Evolutionary conservation across 768 basidiomycete genomes (phyloP).

Genomic region (Sporobolomyces roseus): DNA sequence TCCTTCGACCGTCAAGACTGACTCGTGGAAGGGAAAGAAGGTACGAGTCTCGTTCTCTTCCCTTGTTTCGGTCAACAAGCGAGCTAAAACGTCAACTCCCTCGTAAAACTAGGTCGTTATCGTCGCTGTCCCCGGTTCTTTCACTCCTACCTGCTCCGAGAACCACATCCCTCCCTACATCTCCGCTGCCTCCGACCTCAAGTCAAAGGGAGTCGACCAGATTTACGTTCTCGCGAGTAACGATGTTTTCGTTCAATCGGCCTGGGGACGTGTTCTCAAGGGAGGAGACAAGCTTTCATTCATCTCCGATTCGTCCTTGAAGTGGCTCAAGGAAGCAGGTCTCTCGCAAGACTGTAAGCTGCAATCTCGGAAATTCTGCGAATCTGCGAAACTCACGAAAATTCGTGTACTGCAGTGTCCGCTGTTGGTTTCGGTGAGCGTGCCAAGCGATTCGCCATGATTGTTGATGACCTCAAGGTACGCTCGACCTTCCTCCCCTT

Average conservation of each 20-base stretch:
- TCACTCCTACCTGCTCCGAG: slow-evolving; percentile 57
- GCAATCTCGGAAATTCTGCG: no score
- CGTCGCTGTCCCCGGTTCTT: slow-evolving; percentile 74
- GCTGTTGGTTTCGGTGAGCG: slow-evolving; percentile 60
- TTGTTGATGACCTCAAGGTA: slow-evolving; percentile 46
- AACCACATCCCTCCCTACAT: slow-evolving; percentile 46
- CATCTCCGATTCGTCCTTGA: slow-evolving; percentile 58
- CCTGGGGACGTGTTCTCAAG: slow-evolving; percentile 44
- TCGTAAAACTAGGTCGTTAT: slow-evolving; percentile 60
- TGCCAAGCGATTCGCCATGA: slow-evolving; percentile 53
- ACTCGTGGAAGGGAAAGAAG: slow-evolving; percentile 54
- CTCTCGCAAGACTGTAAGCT: slow-evolving; percentile 34
- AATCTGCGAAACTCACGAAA: no score
- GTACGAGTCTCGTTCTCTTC: neutral
- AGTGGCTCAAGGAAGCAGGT: slow-evolving; percentile 53
- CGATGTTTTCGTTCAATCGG: slow-evolving; percentile 44
- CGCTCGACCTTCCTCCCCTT: slow-evolving; percentile 11
- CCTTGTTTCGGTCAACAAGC: no score
- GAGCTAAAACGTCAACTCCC: neutral
- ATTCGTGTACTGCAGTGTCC: slow-evolving; percentile 44
- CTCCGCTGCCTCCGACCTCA: slow-evolving; percentile 13
- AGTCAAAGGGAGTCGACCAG: slow-evolving; percentile 12
- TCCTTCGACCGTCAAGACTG: slow-evolving; percentile 15
- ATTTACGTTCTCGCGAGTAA: slow-evolving; percentile 37
- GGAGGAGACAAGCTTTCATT: slow-evolving; percentile 54